These are phyloP conservation scores for Calonectria pauciramosa DNA, from an alignment of 2,329 filamentous ascomycete genomes.

Conservation along the genomic window DNA sequence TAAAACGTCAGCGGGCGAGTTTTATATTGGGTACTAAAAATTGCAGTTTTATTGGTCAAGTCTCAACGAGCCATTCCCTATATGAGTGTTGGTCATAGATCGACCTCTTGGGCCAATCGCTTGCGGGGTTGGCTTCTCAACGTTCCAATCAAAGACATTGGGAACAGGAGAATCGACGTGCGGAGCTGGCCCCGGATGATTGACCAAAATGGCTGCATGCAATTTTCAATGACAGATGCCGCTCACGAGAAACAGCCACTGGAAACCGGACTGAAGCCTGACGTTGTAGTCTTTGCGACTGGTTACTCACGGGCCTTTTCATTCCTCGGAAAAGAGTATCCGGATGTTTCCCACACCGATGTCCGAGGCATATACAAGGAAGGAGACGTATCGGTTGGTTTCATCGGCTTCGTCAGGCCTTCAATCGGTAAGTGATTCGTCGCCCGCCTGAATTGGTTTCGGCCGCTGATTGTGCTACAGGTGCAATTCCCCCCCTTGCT, in stretches of 20 bases:
- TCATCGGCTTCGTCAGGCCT: slow-evolving; percentile 63
- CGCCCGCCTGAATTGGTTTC: fast-evolving
- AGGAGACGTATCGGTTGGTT: slow-evolving; percentile 56
- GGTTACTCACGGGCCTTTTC: slow-evolving; percentile 59
- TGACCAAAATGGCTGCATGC: slow-evolving; percentile 52
- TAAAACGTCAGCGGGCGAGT: not conserved
- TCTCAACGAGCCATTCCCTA: slow-evolving; percentile 59
- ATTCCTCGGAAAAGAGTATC: slow-evolving; percentile 56
- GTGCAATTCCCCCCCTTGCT: slow-evolving; percentile 62
- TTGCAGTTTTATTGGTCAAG: slow-evolving; percentile 59
- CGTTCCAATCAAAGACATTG: slow-evolving; percentile 54
- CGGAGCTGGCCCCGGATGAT: slow-evolving; percentile 59
- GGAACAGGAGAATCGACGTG: slow-evolving; percentile 58
- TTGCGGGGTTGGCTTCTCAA: slow-evolving; percentile 56
- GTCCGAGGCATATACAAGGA: slow-evolving; percentile 67
- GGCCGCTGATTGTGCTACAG: slow-evolving; percentile 31
- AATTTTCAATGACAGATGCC: slow-evolving; percentile 49
- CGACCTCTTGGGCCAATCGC: slow-evolving; percentile 49
- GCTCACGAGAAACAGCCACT: slow-evolving; percentile 46
- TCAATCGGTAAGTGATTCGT: slow-evolving; percentile 50
- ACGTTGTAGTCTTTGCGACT: slow-evolving; percentile 62
- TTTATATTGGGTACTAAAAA: not conserved
- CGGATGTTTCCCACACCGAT: slow-evolving; percentile 61
- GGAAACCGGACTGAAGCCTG: slow-evolving; percentile 51
- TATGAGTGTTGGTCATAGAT: slow-evolving; percentile 54